phyloP scores from a whole-genome alignment of 2,329 filamentous ascomycete species.

The Xylariaceae sp. region DNA sequence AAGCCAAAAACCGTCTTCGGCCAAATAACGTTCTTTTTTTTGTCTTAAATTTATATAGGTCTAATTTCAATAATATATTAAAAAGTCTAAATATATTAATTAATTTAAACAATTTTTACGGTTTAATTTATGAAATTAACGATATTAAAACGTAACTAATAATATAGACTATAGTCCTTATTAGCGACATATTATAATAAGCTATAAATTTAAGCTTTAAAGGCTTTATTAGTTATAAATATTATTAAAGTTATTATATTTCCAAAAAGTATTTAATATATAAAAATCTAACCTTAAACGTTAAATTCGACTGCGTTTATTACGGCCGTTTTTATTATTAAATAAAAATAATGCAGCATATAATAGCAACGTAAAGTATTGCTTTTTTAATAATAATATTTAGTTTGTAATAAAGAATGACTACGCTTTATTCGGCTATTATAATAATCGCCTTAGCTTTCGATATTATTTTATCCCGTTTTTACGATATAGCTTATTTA shows the following conservation, averaged over 20 bases:
- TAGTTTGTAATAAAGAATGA: background rate
- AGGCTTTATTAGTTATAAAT: background rate
- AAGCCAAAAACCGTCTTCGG: background rate
- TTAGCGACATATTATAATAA: background rate
- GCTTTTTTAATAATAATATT: background rate
- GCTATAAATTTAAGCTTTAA: background rate
- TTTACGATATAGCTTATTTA: background rate
- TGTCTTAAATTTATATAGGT: background rate
- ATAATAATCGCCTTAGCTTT: background rate
- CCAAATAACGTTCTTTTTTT: background rate
- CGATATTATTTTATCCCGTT: background rate
- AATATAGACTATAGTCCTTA: background rate
- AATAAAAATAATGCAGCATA: background rate
- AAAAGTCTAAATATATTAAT: background rate
- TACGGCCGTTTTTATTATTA: background rate
- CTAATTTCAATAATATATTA: background rate
- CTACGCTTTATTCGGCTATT: background rate
- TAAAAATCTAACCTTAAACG: background rate
- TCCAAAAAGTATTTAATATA: background rate
- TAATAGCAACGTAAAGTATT: background rate
- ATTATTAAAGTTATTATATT: background rate
- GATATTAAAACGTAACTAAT: background rate
- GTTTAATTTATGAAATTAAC: background rate
- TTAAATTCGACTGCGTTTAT: background rate
- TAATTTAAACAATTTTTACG: background rate